Percentiles rank a stretch among this genome's conserved stretches.
Evolutionary conservation across 768 basidiomycete genomes (phyloP).

Genomic region (Lyophyllum atratum): DNA sequence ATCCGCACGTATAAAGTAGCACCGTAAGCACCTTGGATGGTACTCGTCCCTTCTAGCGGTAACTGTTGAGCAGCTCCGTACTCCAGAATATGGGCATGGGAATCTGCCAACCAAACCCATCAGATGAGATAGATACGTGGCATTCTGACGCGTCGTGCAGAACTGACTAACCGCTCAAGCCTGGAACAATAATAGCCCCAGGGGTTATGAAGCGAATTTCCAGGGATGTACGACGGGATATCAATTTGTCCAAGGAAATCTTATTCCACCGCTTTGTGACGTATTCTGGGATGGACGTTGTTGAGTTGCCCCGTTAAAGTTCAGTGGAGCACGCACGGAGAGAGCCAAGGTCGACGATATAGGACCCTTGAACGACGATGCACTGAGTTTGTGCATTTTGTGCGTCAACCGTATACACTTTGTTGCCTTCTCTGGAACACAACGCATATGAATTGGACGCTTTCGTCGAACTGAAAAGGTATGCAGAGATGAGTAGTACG

Average conservation of each 20-base stretch:
- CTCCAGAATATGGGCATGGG: constrained; percentile 78
- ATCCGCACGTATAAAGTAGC: no score
- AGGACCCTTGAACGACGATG: constrained; percentile 53
- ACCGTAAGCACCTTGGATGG: constrained; percentile 49
- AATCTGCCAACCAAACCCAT: constrained; percentile 52
- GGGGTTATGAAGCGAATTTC: constrained; percentile 50
- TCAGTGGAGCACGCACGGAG: constrained; percentile 43
- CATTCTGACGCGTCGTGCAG: background rate
- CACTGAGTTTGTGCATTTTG: constrained; percentile 57
- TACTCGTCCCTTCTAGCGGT: constrained; percentile 62
- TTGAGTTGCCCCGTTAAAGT: constrained; percentile 2
- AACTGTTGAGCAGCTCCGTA: constrained; percentile 71
- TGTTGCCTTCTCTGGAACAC: constrained; percentile 54
- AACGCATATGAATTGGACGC: constrained; percentile 47
- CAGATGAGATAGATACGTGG: constrained; percentile 9
- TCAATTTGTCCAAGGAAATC: constrained; percentile 19
- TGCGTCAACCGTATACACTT: constrained; percentile 71
- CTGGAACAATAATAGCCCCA: constrained; percentile 69
- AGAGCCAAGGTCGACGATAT: constrained; percentile 56
- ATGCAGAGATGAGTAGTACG: constrained; percentile 12
- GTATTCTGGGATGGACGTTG: constrained; percentile 32
- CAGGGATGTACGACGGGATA: constrained; percentile 26
- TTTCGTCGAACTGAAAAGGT: constrained; percentile 2
- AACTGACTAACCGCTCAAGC: constrained; percentile 61
- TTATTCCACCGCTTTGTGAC: constrained; percentile 41